A percentile compares a stretch with the other conserved stretches of the same genome.
Evolutionary conservation across 768 basidiomycete genomes (phyloP).

Genomic region (Pholiota microspora): DNA sequence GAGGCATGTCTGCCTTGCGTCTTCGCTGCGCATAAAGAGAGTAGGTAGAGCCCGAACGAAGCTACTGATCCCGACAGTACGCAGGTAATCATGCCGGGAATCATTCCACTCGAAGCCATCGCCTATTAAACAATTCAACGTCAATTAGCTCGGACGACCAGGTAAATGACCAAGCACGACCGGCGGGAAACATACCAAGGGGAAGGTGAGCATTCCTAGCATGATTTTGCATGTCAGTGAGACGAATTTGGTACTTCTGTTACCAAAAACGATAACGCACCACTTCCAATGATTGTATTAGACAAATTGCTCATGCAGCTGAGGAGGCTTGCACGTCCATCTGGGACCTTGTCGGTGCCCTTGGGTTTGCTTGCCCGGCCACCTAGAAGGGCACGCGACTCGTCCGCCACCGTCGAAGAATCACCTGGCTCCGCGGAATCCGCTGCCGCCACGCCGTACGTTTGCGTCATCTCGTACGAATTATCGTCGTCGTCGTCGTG

Average conservation of each 20-base stretch:
- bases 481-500: conserved; percentile 27
- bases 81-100: conserved; percentile 90
- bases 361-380: conserved; percentile 25
- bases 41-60: conserved; percentile 85
- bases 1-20: conserved; percentile 75
- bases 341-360: conserved; percentile 28
- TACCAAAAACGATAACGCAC: conserved; percentile 36
- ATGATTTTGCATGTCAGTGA: not conserved
- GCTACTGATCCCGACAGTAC: conserved; percentile 73
- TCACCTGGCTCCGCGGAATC: conserved; percentile 27
- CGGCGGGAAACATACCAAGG: conserved; percentile 52
- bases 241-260: not conserved
- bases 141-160: not conserved
- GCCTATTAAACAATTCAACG: conserved; percentile 45
- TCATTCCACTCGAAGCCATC: conserved; percentile 84
- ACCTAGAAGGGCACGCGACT: conserved; percentile 62
- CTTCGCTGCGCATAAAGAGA: conserved; percentile 78
- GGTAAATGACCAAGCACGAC: not conserved
- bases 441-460: conserved; percentile 58
- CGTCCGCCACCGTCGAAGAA: conserved; percentile 29
- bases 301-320: conserved; percentile 78
- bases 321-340: conserved; percentile 67
- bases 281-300: conserved; percentile 92
- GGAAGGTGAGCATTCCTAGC: conserved; percentile 86
- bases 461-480: conserved; percentile 62